Base-by-base conservation (phyloP, 106 monocot genomes). In the Dendrobium chrysotoxum region DNA sequence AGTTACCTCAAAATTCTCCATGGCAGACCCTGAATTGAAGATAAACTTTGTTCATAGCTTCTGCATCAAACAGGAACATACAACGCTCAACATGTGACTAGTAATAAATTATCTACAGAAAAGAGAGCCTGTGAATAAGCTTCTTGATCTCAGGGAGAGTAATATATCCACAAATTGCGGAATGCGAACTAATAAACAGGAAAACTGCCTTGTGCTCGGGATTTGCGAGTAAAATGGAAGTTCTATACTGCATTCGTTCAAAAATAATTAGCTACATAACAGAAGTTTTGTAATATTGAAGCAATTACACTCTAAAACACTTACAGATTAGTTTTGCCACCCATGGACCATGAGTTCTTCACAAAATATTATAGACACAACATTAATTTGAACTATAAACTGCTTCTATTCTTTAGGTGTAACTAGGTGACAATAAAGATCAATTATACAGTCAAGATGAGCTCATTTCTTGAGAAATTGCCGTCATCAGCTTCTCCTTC, bases 401-500 rank as follows among this genome's bases (percentile, higher is more conserved):
- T 74, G 20, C 41, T 38, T 41, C 74, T 74, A 74, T 74, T 74
- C 74, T 35, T 35, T 13, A 31, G 31, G 11, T 31, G 31, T 30
- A 70, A 70, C 70, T 70, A 35, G 28, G 70, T 13, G 35, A 70
- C 13, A 70, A 35, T 1, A 16, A 70, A 15, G 70, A 70, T 70
- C 31, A 70, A 13, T 70, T 70, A 13, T 70, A 74, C 45, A 47
- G 47, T 50, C 15, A 45, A 26, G 80, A 35, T 40, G 77, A 78
- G 28, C 75, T 83, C 81, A 83, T 81, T 53, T 92, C 89, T 23
- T 75, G 58, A 40, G 90, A 86, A 15, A 96, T 82, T 5, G 93
- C 96, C 5, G 84, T 82, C 35, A 93, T 44, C 45, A 96, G 55
- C 86, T 86, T 89, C n/a, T 96, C 93, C 85, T 84, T 91, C 6